phyloP scores from a whole-genome alignment of 495 filamentous ascomycete species.

The Gamarada debralockiae region DNA sequence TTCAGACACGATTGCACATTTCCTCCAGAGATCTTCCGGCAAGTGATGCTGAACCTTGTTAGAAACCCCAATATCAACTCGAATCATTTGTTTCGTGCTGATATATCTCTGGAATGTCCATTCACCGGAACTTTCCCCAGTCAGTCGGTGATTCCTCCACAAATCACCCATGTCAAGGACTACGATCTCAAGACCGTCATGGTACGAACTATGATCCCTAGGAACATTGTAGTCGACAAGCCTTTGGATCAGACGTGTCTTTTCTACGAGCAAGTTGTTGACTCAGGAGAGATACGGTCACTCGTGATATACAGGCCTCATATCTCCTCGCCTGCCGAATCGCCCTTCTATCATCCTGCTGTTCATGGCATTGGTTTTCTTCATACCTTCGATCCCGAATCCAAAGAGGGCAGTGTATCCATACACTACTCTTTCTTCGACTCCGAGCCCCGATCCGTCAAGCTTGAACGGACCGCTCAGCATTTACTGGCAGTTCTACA shows the following conservation, averaged over 20 bases:
- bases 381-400: conserved; percentile 49
- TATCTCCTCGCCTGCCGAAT: conserved; percentile 49
- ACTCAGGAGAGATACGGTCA: conserved; percentile 29
- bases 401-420: conserved; percentile 49
- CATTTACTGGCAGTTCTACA: conserved; percentile 67
- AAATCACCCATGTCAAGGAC: conserved; percentile 39
- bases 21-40: conserved; percentile 51
- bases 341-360: conserved; percentile 85
- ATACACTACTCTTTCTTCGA: conserved; percentile 66
- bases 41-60: conserved; percentile 69
- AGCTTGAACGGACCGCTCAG: conserved; percentile 66
- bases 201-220: conserved; percentile 71
- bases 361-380: conserved; percentile 70
- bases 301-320: conserved; percentile 82
- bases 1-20: conserved; percentile 54
- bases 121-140: background rate
- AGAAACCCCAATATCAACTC: conserved; percentile 85
- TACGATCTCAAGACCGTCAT: conserved; percentile 57
- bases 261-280: conserved; percentile 42
- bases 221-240: conserved; percentile 72
- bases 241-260: conserved; percentile 77
- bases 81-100: conserved; percentile 77
- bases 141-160: conserved; percentile 28
- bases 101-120: conserved; percentile 58
- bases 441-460: conserved; percentile 34